Evolutionary conservation across 169 alveolate species (phyloP).

Genomic region (Theileria equi): DNA sequence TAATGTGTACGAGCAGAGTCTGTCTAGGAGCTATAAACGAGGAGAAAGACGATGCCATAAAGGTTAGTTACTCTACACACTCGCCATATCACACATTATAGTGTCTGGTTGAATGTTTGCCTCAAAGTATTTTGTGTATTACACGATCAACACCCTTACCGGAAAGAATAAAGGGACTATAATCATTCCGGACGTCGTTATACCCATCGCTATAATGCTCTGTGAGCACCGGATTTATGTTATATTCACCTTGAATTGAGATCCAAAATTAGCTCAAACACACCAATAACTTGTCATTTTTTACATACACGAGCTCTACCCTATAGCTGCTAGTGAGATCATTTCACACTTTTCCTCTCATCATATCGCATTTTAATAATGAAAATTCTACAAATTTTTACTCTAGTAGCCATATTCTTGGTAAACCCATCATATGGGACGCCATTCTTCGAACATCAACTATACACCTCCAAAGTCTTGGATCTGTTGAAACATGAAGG

Average conservation of each 20-base stretch:
- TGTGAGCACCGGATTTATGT: no score
- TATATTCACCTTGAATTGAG: no score
- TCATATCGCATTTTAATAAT: background rate
- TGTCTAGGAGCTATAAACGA: conserved; percentile 6
- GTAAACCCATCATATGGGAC: background rate
- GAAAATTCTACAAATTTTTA: background rate
- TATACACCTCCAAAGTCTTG: conserved; percentile 20
- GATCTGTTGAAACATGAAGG: conserved; percentile 27
- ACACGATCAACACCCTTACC: conserved; percentile 27
- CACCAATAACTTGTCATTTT: no score
- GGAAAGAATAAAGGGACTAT: background rate
- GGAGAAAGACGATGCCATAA: background rate
- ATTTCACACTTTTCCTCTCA: background rate
- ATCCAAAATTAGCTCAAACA: no score
- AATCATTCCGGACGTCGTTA: background rate
- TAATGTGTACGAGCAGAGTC: conserved; percentile 16
- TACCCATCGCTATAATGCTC: background rate
- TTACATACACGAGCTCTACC: background rate
- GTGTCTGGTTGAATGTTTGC: conserved; percentile 47
- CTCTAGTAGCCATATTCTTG: background rate
- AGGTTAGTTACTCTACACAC: background rate
- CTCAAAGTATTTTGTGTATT: conserved; percentile 24
- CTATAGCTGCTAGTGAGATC: conserved; percentile 1
- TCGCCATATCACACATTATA: conserved; percentile 1
- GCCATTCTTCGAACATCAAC: conserved; percentile 7